Evolutionary conservation across 2,329 filamentous ascomycete genomes (phyloP).

Genomic region (Penicillium sp.): DNA sequence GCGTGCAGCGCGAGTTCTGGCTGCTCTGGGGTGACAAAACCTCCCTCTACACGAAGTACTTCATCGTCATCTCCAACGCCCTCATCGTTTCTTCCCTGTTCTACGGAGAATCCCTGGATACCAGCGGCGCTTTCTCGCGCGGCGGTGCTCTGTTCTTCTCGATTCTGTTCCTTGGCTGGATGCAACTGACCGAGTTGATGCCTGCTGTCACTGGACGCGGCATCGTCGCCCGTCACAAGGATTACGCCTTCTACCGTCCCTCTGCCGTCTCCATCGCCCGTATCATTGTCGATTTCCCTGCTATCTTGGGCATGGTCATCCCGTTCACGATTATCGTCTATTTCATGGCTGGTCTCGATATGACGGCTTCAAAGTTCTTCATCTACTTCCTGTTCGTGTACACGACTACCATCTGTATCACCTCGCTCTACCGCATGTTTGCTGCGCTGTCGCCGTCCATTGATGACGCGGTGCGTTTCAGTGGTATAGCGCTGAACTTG

Average conservation of each 20-base stretch:
- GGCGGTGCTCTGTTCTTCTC: slow-evolving; percentile 66
- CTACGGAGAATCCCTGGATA: slow-evolving; percentile 62
- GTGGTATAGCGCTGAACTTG: slow-evolving; percentile 59
- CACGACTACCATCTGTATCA: slow-evolving; percentile 60
- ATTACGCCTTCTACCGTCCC: slow-evolving; percentile 69
- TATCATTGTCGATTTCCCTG: slow-evolving; percentile 62
- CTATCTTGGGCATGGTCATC: slow-evolving; percentile 57
- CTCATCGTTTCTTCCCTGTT: slow-evolving; percentile 78
- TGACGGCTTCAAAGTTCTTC: slow-evolving; percentile 62
- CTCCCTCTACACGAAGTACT: slow-evolving; percentile 73
- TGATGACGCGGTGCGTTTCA: slow-evolving; percentile 64
- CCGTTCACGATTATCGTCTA: slow-evolving; percentile 64
- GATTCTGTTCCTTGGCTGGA: slow-evolving; percentile 65
- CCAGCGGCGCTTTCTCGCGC: slow-evolving; percentile 61
- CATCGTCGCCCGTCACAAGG: slow-evolving; percentile 66
- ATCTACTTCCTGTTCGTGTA: slow-evolving; percentile 66
- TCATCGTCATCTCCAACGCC: slow-evolving; percentile 71
- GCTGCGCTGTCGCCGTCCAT: slow-evolving; percentile 63
- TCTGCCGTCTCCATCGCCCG: slow-evolving; percentile 63
- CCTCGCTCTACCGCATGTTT: slow-evolving; percentile 64
- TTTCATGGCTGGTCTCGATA: slow-evolving; percentile 61
- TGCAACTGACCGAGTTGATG: slow-evolving; percentile 76
- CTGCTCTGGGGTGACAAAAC: slow-evolving; percentile 72
- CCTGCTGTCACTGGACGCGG: slow-evolving; percentile 69
- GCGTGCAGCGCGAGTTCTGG: slow-evolving; percentile 72